Conservation (phyloP, 352 stramenopile species). For the Discostella stelligera region DNA sequence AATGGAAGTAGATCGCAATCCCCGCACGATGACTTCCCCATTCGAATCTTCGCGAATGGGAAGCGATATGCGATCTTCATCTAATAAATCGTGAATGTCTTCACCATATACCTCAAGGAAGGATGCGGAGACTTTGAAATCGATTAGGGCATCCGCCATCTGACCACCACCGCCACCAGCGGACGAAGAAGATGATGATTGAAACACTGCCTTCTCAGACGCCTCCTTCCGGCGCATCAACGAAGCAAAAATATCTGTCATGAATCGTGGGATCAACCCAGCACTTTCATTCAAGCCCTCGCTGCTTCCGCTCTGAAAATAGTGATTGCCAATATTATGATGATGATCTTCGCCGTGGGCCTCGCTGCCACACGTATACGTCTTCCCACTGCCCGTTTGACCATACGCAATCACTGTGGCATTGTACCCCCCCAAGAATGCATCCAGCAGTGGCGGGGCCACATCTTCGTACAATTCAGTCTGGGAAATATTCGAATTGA, state of each 20-base stretch:
- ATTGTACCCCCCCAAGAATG: conserved; percentile 76
- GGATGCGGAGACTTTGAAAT: conserved; percentile 74
- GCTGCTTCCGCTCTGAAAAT: not conserved
- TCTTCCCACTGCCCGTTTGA: conserved; percentile 93
- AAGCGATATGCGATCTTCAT: conserved; percentile 74
- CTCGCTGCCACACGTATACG: conserved; percentile 90
- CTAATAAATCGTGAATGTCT: conserved; percentile 93
- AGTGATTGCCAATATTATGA: too few relatives aligned
- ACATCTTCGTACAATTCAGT: conserved; percentile 64
- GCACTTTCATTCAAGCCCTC: conserved; percentile 35
- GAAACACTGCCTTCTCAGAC: conserved; percentile 23
- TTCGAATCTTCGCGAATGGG: conserved; percentile 75
- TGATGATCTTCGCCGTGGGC: conserved; percentile 28
- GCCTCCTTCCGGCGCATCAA: conserved; percentile 59
- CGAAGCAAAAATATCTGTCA: conserved; percentile 82
- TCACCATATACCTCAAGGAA: conserved; percentile 97
- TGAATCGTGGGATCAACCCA: conserved; percentile 83
- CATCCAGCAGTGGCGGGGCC: conserved; percentile 49
- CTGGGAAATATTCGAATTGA: conserved; percentile 58
- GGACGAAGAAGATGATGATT: conserved; percentile 1
- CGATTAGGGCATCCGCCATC: conserved; percentile 36
- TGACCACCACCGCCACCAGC: not conserved
- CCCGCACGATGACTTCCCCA: conserved; percentile 65
- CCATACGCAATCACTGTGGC: conserved; percentile 75
- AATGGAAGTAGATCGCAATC: conserved; percentile 53